Percentiles rank a stretch among this genome's conserved stretches.
Conservation (phyloP, 257 asterid genomes). For the Solanum commersonii region DNA sequence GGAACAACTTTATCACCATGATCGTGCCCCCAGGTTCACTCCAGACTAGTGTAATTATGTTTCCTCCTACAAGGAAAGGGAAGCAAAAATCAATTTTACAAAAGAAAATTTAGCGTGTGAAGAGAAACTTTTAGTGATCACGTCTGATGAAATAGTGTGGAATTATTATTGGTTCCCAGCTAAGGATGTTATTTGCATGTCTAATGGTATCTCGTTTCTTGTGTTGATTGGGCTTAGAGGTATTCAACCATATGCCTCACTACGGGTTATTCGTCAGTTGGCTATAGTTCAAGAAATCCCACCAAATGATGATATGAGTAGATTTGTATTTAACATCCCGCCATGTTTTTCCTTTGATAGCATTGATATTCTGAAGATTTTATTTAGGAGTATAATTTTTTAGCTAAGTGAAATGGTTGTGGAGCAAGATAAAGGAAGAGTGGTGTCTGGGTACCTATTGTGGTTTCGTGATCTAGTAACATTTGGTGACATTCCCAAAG, state of each 20-base stretch:
- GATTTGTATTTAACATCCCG: neutral
- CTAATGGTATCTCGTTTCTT: no score
- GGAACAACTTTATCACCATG: neutral
- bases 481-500: neutral
- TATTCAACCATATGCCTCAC: no score
- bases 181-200: neutral
- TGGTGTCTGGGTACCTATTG: neutral
- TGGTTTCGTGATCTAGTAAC: neutral
- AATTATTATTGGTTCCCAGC: neutral
- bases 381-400: neutral
- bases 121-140: neutral
- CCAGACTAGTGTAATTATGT: neutral
- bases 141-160: neutral
- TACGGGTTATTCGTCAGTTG: no score
- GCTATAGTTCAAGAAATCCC: neutral
- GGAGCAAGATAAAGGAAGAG: neutral
- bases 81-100: no score
- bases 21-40: neutral
- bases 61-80: neutral
- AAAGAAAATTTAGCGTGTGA: neutral
- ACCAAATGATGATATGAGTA: neutral
- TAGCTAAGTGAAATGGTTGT: neutral
- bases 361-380: neutral
- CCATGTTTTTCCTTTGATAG: neutral
- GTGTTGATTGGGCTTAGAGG: no score